phyloP scores from a whole-genome alignment of 192 early-diverging fungal species.

The Podila clonocystis region DNA sequence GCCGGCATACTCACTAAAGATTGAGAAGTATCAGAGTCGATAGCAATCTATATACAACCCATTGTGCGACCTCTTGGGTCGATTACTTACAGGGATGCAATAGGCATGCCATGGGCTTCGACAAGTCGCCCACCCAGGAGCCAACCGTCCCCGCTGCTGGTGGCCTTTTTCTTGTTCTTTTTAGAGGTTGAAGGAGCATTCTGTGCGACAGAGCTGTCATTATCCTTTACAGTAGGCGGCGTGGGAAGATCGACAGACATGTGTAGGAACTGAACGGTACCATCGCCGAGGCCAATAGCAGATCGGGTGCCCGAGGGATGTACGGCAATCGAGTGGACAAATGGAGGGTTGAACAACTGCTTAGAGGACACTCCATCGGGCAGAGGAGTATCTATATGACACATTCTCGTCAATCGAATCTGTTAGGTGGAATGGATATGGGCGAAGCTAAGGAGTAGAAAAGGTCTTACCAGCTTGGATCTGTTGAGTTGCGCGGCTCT shows the following conservation, averaged over 20 bases:
- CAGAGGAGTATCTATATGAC: conserved; percentile 25
- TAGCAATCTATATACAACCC: background rate
- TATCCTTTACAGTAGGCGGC: conserved; percentile 1
- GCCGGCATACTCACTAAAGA: conserved; percentile 39
- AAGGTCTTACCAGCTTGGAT: conserved; percentile 53
- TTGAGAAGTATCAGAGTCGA: background rate
- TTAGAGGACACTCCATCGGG: conserved; percentile 19
- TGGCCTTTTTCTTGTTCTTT: conserved; percentile 36
- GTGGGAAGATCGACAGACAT: conserved; percentile 27
- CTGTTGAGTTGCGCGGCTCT: conserved; percentile 40
- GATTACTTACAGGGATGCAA: conserved; percentile 35
- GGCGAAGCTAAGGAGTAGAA: background rate
- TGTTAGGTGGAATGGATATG: no score
- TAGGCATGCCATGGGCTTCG: conserved; percentile 24
- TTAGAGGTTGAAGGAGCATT: background rate
- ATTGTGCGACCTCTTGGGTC: background rate
- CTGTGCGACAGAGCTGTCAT: background rate
- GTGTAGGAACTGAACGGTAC: conserved; percentile 53
- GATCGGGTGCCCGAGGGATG: conserved; percentile 52
- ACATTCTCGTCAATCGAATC: no score
- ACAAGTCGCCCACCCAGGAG: conserved; percentile 24
- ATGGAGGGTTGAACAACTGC: conserved; percentile 65
- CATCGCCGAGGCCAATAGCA: conserved; percentile 59
- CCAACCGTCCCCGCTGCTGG: conserved; percentile 22
- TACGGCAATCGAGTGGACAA: conserved; percentile 58